Conservation (phyloP, 2,329 filamentous ascomycete genomes). For the Neonectria hederae region DNA sequence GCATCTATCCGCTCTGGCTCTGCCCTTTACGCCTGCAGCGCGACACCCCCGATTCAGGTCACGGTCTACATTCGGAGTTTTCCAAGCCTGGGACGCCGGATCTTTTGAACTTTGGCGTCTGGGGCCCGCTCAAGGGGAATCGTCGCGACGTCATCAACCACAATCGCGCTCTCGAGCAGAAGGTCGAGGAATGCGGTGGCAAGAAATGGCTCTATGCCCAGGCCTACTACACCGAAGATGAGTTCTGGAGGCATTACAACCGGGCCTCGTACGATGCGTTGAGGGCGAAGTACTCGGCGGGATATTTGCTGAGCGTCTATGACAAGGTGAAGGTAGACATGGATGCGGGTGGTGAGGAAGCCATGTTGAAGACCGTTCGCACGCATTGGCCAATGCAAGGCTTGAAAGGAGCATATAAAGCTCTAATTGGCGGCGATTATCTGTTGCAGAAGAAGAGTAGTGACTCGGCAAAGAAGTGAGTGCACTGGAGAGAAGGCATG, state of each 20-base stretch:
- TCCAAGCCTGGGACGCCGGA: conserved; percentile 49
- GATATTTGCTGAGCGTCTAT: conserved; percentile 69
- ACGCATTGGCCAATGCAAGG: conserved; percentile 55
- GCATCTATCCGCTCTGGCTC: conserved; percentile 66
- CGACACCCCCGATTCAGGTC: conserved; percentile 51
- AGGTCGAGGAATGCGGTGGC: conserved; percentile 66
- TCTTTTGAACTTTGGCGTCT: conserved; percentile 71
- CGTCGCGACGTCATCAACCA: conserved; percentile 58
- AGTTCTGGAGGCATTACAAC: conserved; percentile 75
- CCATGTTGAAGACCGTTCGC: conserved; percentile 46
- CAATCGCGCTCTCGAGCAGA: conserved; percentile 70
- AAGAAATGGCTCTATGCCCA: conserved; percentile 78
- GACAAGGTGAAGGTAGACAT: conserved; percentile 70
- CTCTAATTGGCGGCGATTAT: conserved; percentile 57
- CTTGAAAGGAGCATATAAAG: conserved; percentile 57
- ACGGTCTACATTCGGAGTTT: conserved; percentile 60
- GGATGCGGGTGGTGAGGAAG: conserved; percentile 45
- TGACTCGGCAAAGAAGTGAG: neutral
- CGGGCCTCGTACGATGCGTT: conserved; percentile 66
- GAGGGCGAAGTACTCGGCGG: conserved; percentile 66
- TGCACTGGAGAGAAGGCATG: neutral
- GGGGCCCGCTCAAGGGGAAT: conserved; percentile 60
- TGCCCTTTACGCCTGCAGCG: conserved; percentile 61
- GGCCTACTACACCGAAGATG: conserved; percentile 72
- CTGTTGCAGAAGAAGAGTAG: conserved; percentile 50